phyloP scores from a whole-genome alignment of 108 stramenopile species.

The Nitzschia sp. region DNA sequence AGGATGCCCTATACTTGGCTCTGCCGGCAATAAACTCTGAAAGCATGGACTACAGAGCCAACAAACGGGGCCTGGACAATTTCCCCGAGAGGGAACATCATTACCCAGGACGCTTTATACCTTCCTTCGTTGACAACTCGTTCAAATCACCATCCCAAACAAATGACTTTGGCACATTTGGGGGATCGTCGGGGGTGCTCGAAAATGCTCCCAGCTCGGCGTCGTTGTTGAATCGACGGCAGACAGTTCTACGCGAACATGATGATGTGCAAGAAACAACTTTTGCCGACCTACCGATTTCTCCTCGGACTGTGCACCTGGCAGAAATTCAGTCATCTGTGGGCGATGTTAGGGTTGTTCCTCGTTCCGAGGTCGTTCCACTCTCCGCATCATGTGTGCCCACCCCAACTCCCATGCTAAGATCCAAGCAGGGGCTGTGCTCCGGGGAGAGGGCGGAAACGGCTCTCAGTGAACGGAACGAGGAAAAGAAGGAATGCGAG shows the following conservation, averaged over 20 bases:
- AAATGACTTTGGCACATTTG: neutral
- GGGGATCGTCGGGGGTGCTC: neutral
- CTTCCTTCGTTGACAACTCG: no score
- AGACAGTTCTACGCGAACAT: neutral
- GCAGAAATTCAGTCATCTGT: neutral
- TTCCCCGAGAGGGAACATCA: neutral
- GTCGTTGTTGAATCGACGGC: neutral
- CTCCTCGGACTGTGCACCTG: neutral
- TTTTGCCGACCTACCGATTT: neutral
- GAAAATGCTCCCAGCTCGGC: neutral
- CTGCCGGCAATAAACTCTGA: neutral
- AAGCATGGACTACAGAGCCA: neutral
- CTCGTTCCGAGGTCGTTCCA: no score
- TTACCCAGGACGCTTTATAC: no score
- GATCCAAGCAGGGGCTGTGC: no score
- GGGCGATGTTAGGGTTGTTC: neutral
- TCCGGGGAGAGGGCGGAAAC: neutral
- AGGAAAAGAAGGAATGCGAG: neutral
- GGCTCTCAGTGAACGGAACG: neutral
- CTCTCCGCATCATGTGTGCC: no score
- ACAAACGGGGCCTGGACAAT: neutral
- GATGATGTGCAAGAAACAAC: neutral
- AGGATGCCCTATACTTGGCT: constrained; percentile 6
- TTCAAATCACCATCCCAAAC: neutral
- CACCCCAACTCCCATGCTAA: no score